A percentile compares a stretch with the other conserved stretches of the same genome.
Evolutionary conservation across 805 yeast species (phyloP).

Genomic region (Debaryomyces prosopidis): DNA sequence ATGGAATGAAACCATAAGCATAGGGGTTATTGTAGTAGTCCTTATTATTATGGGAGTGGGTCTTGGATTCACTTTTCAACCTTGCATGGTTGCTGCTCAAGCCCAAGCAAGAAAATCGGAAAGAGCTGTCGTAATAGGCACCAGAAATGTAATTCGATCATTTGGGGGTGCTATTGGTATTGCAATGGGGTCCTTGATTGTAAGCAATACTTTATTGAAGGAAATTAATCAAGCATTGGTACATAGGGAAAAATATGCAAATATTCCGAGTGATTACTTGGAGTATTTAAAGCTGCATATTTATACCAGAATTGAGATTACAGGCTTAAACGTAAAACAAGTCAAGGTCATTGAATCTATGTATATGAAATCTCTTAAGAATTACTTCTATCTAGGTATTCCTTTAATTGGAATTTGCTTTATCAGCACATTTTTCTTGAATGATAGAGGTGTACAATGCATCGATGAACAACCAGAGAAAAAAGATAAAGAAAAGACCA

Average conservation of each 20-base stretch:
- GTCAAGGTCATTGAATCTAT: constrained; percentile 18
- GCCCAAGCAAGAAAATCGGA: constrained; percentile 30
- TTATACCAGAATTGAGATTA: constrained; percentile 21
- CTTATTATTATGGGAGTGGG: constrained; percentile 31
- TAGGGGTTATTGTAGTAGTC: constrained; percentile 26
- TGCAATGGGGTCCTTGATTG: constrained; percentile 28
- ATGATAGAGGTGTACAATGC: constrained; percentile 39
- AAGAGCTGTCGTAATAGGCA: constrained; percentile 34
- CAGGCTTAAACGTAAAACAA: constrained; percentile 20
- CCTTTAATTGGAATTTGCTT: constrained; percentile 38
- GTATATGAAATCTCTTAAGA: constrained; percentile 28
- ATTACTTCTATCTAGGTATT: constrained; percentile 32
- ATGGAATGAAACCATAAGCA: constrained; percentile 28
- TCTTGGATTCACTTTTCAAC: constrained; percentile 35
- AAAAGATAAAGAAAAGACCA: neutral
- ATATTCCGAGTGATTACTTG: constrained; percentile 13
- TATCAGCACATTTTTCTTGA: constrained; percentile 29
- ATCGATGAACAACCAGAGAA: constrained; percentile 26
- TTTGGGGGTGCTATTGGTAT: constrained; percentile 37
- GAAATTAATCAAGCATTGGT: constrained; percentile 16
- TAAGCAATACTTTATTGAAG: constrained; percentile 22
- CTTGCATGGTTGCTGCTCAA: constrained; percentile 50
- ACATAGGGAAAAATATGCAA: constrained; percentile 4
- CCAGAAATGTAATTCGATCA: constrained; percentile 33
- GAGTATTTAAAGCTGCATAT: constrained; percentile 18